phyloP scores from a whole-genome alignment of 83 land plant genomes.

The Picea abies region DNA sequence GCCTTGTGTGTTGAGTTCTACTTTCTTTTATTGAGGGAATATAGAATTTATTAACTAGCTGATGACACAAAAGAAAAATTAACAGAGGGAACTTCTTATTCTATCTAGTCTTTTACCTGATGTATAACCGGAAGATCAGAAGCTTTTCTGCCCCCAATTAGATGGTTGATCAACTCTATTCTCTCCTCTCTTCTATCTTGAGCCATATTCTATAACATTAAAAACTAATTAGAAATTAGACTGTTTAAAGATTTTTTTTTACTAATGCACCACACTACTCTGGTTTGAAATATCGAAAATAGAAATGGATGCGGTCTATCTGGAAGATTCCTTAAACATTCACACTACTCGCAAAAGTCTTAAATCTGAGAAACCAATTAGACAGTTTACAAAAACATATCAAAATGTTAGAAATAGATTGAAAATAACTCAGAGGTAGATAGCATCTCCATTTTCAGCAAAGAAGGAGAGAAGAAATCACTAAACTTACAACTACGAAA shows the following conservation, averaged over 20 bases:
- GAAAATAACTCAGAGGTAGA: not conserved
- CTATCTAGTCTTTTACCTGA: constrained; percentile 9
- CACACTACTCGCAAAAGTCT: too few relatives aligned
- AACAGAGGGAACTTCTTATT: not conserved
- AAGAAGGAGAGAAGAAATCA: constrained; percentile 8
- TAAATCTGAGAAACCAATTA: too few relatives aligned
- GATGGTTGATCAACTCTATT: constrained; percentile 17
- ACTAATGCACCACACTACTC: too few relatives aligned
- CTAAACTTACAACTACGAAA: constrained; percentile 12
- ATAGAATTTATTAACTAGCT: not conserved
- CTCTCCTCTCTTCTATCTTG: constrained; percentile 18
- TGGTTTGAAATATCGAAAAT: too few relatives aligned
- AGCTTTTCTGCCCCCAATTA: constrained; percentile 6
- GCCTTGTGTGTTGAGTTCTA: not conserved
- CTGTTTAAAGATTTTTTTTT: too few relatives aligned
- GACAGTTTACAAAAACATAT: not conserved
- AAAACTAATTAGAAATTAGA: not conserved
- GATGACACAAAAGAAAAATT: not conserved
- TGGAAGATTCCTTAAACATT: too few relatives aligned
- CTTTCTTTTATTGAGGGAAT: not conserved
- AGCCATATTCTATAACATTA: constrained; percentile 8
- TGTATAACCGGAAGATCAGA: not conserved
- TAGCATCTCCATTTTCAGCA: too few relatives aligned
- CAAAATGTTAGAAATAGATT: not conserved
- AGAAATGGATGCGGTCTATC: too few relatives aligned